Conservation (phyloP, 768 basidiomycete genomes). For the Amanita exitialis region DNA sequence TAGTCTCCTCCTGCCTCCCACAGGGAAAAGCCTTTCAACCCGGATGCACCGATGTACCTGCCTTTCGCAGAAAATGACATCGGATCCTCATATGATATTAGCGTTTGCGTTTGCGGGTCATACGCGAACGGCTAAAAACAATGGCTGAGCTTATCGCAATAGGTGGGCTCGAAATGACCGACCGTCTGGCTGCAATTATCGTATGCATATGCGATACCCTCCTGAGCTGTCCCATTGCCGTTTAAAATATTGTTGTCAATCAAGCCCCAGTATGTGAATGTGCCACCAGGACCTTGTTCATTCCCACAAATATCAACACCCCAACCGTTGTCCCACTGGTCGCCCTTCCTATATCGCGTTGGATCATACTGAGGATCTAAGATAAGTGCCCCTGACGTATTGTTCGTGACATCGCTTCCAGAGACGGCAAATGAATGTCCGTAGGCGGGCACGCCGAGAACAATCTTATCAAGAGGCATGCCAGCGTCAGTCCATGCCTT, state of each 20-base stretch:
- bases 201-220: slow-evolving; percentile 40
- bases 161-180: slow-evolving; percentile 5
- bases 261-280: slow-evolving; percentile 57
- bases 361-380: slow-evolving; percentile 44
- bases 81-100: slow-evolving; percentile 60
- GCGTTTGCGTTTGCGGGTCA: slow-evolving; percentile 36
- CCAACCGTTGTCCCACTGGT: slow-evolving; percentile 42
- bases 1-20: slow-evolving; percentile 67
- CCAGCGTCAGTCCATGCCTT: slow-evolving; percentile 68
- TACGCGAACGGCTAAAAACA: slow-evolving; percentile 58
- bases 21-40: slow-evolving; percentile 57
- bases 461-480: slow-evolving; percentile 60
- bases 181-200: slow-evolving; percentile 73
- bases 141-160: not conserved
- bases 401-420: slow-evolving; percentile 21
- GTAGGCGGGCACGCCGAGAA: slow-evolving; percentile 80
- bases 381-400: slow-evolving; percentile 23
- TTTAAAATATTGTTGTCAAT: slow-evolving; percentile 46
- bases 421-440: slow-evolving; percentile 62
- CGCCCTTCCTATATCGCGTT: slow-evolving; percentile 34
- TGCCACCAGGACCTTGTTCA: slow-evolving; percentile 37
- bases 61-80: slow-evolving; percentile 56
- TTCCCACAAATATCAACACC: slow-evolving; percentile 53
- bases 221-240: slow-evolving; percentile 25
- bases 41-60: slow-evolving; percentile 38